Base-by-base conservation (phyloP, 2,329 filamentous ascomycete genomes). In the Chrysoporthe austroafricana region DNA sequence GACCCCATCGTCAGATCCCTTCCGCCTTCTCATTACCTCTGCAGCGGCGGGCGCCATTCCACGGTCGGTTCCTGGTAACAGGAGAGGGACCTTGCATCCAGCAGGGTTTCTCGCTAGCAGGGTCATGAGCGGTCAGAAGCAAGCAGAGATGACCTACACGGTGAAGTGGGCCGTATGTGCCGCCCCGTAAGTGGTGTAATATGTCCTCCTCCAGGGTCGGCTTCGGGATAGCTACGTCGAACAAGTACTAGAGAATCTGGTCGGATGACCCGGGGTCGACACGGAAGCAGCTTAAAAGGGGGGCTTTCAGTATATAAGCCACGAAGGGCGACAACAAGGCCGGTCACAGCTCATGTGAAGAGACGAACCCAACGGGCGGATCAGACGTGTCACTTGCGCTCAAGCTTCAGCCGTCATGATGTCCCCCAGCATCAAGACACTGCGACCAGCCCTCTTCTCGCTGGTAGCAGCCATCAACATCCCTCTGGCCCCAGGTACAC, bases 401-500 rank as follows among this genome's bases (percentile, higher is more conserved):
- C 21, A 6, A 43, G 6, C 39, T 57, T 26, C 32, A 50, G 56
- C 13, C 63, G 70, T 32, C 16, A 75, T 74, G 73, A 73, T 70
- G 64, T 18, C 69, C 61, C 67, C 66, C 32, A 62, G 65, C n/a
- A 3, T 73, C 42, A 60, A 68, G 34, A 62, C 57, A 63, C 43
- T 70, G 71, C 64, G 78, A 69, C 68, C 73, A 14, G 73, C 71
- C 70, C 73, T 13, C 71, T 71, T n/a, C 26, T n/a, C 32, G 32
- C 70, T 73, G 44, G 71, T 71, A 8, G 50, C 73, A 26, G 70
- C 74, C 9, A 71, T 69, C 50, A 61, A 70, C 52, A 62, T 71
- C n/a, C 71, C 76, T 59, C 70, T 78, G 3, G 77, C 78, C 6
- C 70, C 75, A 14, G 73, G 74, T 46, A 72, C 79, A 58, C 79